A percentile compares a stretch with the other conserved stretches of the same genome.
Conservation (phyloP, 495 filamentous ascomycete species). For the Penicillium ucsense region DNA sequence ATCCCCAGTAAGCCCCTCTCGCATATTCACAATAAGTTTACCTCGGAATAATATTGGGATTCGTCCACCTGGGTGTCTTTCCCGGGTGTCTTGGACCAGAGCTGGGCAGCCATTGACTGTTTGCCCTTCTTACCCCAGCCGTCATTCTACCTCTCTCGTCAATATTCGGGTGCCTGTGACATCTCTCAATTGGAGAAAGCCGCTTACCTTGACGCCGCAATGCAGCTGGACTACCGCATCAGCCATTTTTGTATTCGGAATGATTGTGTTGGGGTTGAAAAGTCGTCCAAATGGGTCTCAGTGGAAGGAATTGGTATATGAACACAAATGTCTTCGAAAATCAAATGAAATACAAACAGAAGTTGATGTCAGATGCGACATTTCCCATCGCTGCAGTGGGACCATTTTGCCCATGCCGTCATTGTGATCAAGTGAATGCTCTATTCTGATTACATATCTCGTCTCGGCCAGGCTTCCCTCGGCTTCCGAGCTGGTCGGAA, state of each 20-base stretch:
- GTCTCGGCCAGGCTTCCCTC: too few relatives aligned
- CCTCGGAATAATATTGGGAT: conserved; percentile 38
- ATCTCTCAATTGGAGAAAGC: neutral
- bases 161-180: too few relatives aligned
- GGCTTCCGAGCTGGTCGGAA: too few relatives aligned
- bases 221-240: conserved; percentile 33
- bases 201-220: conserved; percentile 32
- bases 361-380: neutral
- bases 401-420: conserved; percentile 5
- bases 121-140: conserved; percentile 40
- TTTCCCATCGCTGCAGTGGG: too few relatives aligned
- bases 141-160: conserved; percentile 28
- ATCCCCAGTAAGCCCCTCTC: neutral
- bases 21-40: neutral
- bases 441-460: too few relatives aligned
- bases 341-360: neutral
- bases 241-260: conserved; percentile 12
- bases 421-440: conserved; percentile 3
- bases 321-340: neutral
- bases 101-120: conserved; percentile 29
- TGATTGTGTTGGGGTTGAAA: neutral
- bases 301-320: neutral
- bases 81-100: conserved; percentile 37
- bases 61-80: conserved; percentile 24
- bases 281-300: neutral